Evolutionary conservation across 495 filamentous ascomycete species (phyloP).

Genomic region (Aspergillus homomorphus): DNA sequence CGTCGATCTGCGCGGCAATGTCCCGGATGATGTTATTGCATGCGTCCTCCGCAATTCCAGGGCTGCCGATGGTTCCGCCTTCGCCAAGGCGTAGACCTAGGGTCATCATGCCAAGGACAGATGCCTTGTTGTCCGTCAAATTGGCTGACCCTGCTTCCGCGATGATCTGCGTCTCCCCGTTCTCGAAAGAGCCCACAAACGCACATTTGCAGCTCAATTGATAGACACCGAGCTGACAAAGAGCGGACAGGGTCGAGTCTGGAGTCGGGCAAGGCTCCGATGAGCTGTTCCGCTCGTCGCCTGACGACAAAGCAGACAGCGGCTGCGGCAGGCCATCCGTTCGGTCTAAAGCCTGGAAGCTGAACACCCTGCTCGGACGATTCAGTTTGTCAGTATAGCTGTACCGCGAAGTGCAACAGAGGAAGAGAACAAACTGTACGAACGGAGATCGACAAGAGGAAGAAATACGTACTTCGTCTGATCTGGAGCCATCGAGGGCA

Average conservation of each 20-base stretch:
- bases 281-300: neutral
- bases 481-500: constrained; percentile 14
- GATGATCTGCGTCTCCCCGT: constrained; percentile 52
- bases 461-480: constrained; percentile 8
- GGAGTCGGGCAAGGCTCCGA: constrained; percentile 19
- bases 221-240: constrained; percentile 59
- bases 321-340: neutral
- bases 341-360: constrained; percentile 1
- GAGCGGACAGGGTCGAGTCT: constrained; percentile 56
- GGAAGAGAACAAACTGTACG: neutral
- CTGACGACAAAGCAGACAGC: neutral
- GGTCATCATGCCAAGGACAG: constrained; percentile 36
- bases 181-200: constrained; percentile 56
- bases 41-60: constrained; percentile 19
- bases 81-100: constrained; percentile 27
- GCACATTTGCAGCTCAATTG: constrained; percentile 48
- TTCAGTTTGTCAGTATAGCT: neutral
- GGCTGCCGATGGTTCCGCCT: neutral
- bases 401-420: neutral
- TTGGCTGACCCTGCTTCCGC: constrained; percentile 44
- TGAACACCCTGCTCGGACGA: neutral
- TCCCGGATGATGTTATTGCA: constrained; percentile 46
- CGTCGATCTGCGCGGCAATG: constrained; percentile 40
- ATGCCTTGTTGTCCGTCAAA: constrained; percentile 18
- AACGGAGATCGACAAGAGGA: no score